phyloP scores from a whole-genome alignment of 2,329 filamentous ascomycete species.

The Dactylella cylindrospora region DNA sequence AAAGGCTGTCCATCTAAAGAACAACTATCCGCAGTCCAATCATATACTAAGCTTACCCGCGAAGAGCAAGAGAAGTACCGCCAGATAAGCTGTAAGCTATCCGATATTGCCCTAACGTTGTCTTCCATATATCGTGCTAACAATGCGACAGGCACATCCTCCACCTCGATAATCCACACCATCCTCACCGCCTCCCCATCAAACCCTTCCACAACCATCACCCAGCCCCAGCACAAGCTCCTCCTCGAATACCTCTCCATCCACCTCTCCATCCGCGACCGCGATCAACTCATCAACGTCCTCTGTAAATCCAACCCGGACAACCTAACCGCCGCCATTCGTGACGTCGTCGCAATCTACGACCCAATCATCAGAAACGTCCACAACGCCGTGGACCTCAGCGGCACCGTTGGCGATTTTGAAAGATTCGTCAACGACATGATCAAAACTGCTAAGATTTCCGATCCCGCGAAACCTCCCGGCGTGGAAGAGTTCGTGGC shows the following conservation, averaged over 20 bases:
- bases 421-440: slow-evolving; percentile 72
- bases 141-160: slow-evolving; percentile 3
- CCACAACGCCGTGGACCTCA: slow-evolving; percentile 71
- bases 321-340: slow-evolving; percentile 68
- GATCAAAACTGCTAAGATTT: slow-evolving; percentile 59
- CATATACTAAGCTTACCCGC: slow-evolving; percentile 59
- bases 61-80: slow-evolving; percentile 63
- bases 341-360: slow-evolving; percentile 66
- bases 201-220: slow-evolving; percentile 56
- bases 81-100: slow-evolving; percentile 57
- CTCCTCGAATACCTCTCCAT: slow-evolving; percentile 71
- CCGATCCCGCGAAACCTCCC: slow-evolving; percentile 54
- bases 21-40: slow-evolving; percentile 63
- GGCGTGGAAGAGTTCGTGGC: slow-evolving; percentile 72
- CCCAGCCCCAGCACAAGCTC: slow-evolving; percentile 63
- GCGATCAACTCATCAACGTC: slow-evolving; percentile 67
- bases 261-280: slow-evolving; percentile 70
- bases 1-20: slow-evolving; percentile 63
- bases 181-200: slow-evolving; percentile 62
- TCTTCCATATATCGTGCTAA: slow-evolving; percentile 51
- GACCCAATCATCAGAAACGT: slow-evolving; percentile 73
- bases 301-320: slow-evolving; percentile 71
- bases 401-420: slow-evolving; percentile 66
- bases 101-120: slow-evolving; percentile 38
- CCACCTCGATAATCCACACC: slow-evolving; percentile 64